A percentile compares a stretch with the other conserved stretches of the same genome.
Evolutionary conservation across 768 basidiomycete genomes (phyloP).

Genomic region (Russula sp.): DNA sequence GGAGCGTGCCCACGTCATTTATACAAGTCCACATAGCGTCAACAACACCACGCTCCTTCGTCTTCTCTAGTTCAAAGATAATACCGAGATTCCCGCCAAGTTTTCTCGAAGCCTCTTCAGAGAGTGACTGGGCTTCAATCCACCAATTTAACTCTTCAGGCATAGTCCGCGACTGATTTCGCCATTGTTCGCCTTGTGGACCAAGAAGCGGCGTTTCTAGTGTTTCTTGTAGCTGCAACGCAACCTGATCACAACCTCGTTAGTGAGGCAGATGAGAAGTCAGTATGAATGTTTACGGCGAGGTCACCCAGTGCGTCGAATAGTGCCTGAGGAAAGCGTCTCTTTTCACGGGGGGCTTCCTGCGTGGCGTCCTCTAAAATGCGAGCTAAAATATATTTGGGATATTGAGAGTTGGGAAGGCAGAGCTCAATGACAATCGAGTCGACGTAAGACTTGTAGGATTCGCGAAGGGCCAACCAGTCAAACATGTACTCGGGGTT

Average conservation of each 20-base stretch:
- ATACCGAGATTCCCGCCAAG: conserved; percentile 46
- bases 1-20: conserved; percentile 40
- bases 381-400: conserved; percentile 55
- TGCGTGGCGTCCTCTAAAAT: conserved; percentile 64
- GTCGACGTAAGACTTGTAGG: conserved; percentile 72
- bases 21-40: conserved; percentile 60
- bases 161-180: conserved; percentile 41
- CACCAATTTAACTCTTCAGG: conserved; percentile 57
- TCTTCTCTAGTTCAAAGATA: conserved; percentile 51
- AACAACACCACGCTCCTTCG: conserved; percentile 42
- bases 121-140: conserved; percentile 61
- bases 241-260: conserved; percentile 36
- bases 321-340: conserved; percentile 68
- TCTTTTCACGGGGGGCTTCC: conserved; percentile 66
- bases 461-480: conserved; percentile 50
- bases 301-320: conserved; percentile 82
- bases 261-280: neutral
- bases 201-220: conserved; percentile 57
- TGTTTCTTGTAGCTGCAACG: conserved; percentile 57
- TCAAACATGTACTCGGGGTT: conserved; percentile 58
- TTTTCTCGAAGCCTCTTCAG: conserved; percentile 46
- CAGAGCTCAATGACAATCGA: conserved; percentile 79
- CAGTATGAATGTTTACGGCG: conserved; percentile 41
- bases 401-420: conserved; percentile 63
- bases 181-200: conserved; percentile 48